These are phyloP conservation scores for Umbelopsis ramanniana DNA, from an alignment of 192 early-diverging fungal genomes.

Conservation along the genomic window DNA sequence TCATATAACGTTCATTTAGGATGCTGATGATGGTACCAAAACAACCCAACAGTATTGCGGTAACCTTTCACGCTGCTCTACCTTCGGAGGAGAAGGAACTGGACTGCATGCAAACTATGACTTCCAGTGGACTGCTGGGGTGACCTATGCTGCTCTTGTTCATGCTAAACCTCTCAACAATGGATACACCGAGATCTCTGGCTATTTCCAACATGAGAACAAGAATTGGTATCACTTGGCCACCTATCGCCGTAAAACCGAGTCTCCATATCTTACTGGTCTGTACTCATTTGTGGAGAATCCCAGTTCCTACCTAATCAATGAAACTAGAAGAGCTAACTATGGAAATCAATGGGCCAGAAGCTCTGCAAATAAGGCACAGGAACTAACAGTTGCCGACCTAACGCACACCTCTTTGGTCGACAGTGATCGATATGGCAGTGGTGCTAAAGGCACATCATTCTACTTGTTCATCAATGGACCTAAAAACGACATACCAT, in stretches of 20 bases:
- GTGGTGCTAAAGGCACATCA: not conserved
- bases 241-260: not conserved
- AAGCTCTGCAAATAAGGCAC: not conserved
- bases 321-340: not conserved
- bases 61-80: not conserved
- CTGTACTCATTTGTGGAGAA: slow-evolving; percentile 14
- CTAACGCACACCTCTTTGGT: not conserved
- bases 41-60: slow-evolving; percentile 4
- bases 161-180: not conserved
- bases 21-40: slow-evolving; percentile 3
- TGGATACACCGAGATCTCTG: slow-evolving; percentile 12
- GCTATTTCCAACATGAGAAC: slow-evolving; percentile 10
- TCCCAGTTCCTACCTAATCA: not conserved
- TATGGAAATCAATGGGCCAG: slow-evolving; percentile 16
- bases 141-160: slow-evolving; percentile 1
- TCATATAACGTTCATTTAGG: not conserved
- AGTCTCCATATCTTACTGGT: not conserved
- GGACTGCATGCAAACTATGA: slow-evolving; percentile 18
- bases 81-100: slow-evolving; percentile 33
- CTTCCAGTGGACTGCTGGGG: slow-evolving; percentile 14
- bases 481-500: not conserved
- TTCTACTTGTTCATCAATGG: slow-evolving; percentile 12
- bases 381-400: not conserved
- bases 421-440: not conserved
- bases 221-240: slow-evolving; percentile 4